Evolutionary conservation across 2,329 filamentous ascomycete species (phyloP).

Genomic region (Phyllosticta citribraziliensis): DNA sequence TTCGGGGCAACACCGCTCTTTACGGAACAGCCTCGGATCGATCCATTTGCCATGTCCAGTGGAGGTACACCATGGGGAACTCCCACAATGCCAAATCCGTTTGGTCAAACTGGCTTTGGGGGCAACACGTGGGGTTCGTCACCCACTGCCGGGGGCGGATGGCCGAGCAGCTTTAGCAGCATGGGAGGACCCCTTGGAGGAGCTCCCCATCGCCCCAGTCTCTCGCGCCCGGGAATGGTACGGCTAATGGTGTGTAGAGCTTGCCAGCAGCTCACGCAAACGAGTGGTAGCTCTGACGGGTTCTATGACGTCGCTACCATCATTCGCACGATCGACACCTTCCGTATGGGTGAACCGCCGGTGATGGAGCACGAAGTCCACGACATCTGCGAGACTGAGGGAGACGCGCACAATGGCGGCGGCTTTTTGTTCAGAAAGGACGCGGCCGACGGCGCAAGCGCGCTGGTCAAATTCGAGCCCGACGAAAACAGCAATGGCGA

Average conservation of each 20-base stretch:
- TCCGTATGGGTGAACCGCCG: slow-evolving; percentile 48
- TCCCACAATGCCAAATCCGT: slow-evolving; percentile 17
- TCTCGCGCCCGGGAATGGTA: slow-evolving; percentile 51
- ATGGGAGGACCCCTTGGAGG: slow-evolving; percentile 18
- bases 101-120: slow-evolving; percentile 30
- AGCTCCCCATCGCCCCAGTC: slow-evolving; percentile 22
- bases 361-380: slow-evolving; percentile 61
- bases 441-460: slow-evolving; percentile 23
- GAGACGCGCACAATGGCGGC: slow-evolving; percentile 75
- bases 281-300: slow-evolving; percentile 42
- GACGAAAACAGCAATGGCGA: slow-evolving; percentile 9
- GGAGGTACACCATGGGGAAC: slow-evolving; percentile 33
- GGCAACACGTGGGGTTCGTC: slow-evolving; percentile 31
- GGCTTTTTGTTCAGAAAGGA: slow-evolving; percentile 68
- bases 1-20: slow-evolving; percentile 24
- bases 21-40: slow-evolving; percentile 22
- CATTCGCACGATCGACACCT: slow-evolving; percentile 51
- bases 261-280: slow-evolving; percentile 54
- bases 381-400: slow-evolving; percentile 83
- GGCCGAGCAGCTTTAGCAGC: slow-evolving; percentile 22
- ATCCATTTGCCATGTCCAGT: slow-evolving; percentile 24
- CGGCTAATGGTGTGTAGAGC: slow-evolving; percentile 68
- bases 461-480: slow-evolving; percentile 33
- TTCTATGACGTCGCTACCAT: slow-evolving; percentile 61
- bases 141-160: slow-evolving; percentile 23